Evolutionary conservation across 108 stramenopile species (phyloP).

Genomic region (Thalassiosira profunda): DNA sequence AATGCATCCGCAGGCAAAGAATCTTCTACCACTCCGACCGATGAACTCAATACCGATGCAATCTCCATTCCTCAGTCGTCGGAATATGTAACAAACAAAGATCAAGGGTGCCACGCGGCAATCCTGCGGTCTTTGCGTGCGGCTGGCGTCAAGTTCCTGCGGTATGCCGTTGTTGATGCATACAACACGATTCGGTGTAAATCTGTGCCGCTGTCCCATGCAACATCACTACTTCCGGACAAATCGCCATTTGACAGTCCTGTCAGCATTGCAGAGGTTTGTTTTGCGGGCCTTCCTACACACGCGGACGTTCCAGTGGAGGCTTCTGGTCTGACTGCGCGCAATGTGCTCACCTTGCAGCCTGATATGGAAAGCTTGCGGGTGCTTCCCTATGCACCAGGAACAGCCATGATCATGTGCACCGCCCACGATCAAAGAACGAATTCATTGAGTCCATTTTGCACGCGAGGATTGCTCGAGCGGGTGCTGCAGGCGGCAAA

Average conservation of each 20-base stretch:
- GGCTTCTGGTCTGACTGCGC: conserved; percentile 62
- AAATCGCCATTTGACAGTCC: conserved; percentile 27
- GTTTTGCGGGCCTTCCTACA: conserved; percentile 66
- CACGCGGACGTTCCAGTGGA: conserved; percentile 54
- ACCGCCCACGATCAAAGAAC: conserved; percentile 61
- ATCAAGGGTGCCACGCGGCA: conserved; percentile 36
- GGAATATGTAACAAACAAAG: conserved; percentile 12
- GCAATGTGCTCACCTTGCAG: conserved; percentile 54
- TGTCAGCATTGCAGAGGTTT: conserved; percentile 71
- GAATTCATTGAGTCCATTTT: conserved; percentile 60
- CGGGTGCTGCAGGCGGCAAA: conserved; percentile 54
- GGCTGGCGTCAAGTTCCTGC: conserved; percentile 79
- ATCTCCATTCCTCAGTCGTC: conserved; percentile 13
- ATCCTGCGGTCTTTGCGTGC: conserved; percentile 69
- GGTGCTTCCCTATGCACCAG: conserved; percentile 73
- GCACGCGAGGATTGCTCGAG: conserved; percentile 69
- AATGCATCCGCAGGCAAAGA: not conserved
- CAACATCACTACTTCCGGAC: conserved; percentile 14
- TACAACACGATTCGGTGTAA: conserved; percentile 77
- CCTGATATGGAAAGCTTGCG: conserved; percentile 70
- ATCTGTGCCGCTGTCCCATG: conserved; percentile 53
- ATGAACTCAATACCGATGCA: not conserved
- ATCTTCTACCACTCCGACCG: too few relatives aligned
- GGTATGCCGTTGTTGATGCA: conserved; percentile 68
- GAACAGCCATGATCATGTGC: conserved; percentile 76